Conservation (phyloP, 2,329 filamentous ascomycete genomes). For the Beauveria sp. region DNA sequence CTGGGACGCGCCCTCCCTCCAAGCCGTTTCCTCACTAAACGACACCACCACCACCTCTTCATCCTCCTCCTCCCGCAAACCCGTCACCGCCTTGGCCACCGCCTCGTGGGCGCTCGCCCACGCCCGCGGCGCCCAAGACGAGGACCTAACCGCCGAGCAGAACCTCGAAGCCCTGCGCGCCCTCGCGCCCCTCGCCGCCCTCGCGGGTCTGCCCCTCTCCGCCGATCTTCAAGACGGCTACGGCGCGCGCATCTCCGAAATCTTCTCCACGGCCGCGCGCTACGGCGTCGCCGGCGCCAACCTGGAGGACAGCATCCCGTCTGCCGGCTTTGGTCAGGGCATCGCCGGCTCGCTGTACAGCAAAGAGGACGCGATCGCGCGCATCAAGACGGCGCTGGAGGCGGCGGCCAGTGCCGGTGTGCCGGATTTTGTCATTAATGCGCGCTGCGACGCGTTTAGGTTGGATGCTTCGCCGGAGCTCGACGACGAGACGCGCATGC, state of each 20-base stretch:
- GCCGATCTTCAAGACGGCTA: conserved; percentile 57
- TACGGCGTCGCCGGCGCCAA: conserved; percentile 51
- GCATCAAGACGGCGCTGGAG: conserved; percentile 35
- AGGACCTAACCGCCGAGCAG: conserved; percentile 40
- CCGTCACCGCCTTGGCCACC: conserved; percentile 37
- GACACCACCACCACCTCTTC: neutral
- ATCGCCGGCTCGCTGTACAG: conserved; percentile 25
- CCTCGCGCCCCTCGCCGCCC: conserved; percentile 35
- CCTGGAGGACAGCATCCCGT: conserved; percentile 44
- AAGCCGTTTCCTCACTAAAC: conserved; percentile 36
- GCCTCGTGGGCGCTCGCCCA: conserved; percentile 44
- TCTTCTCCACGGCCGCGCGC: conserved; percentile 36
- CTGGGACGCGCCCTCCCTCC: conserved; percentile 45
- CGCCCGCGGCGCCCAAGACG: conserved; percentile 35
- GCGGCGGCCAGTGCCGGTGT: conserved; percentile 40
- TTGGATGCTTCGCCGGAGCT: conserved; percentile 22
- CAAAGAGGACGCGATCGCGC: conserved; percentile 37
- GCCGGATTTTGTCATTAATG: conserved; percentile 50
- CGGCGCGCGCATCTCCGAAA: conserved; percentile 36
- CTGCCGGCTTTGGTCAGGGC: conserved; percentile 27
- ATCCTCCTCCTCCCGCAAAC: conserved; percentile 17
- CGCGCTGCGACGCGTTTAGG: conserved; percentile 47
- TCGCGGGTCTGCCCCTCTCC: conserved; percentile 40
- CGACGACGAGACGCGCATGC: conserved; percentile 28
- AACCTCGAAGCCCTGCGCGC: conserved; percentile 41